Evolutionary conservation across 2,329 filamentous ascomycete genomes (phyloP), one percentile per base, ranked within the genome.

Genomic region (Lachnellula occidentalis): DNA sequence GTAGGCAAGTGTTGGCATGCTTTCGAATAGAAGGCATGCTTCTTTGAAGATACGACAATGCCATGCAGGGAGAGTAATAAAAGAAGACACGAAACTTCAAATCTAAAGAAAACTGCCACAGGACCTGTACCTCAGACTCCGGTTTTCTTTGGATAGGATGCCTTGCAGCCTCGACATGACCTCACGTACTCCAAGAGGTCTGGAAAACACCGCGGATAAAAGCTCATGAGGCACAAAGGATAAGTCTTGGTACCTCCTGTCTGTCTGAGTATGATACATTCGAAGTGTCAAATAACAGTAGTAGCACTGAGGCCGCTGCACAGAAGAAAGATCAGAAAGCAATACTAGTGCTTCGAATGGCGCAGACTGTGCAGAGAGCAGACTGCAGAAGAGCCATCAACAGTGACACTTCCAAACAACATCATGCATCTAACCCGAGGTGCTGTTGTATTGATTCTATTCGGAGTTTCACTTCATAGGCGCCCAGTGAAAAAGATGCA

Each of bases 391-490:
- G 41, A 19, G 41, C 41, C 12, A 7, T 21, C 41, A 12, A 43
- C 11, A 21, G 1, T 19, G 37, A 17, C 15, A 41, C 37, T 15
- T 19, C 15, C 4, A 41, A 7, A 15, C 14, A 17, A 31, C 19
- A 31, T 14, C 11, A 34, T 46, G 21, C 8, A 24, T n/a, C 43
- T 24, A 46, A 11, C 9, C 27, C 14, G 21, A 21, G 6, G 11
- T 46, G 41, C 6, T 43, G 21, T 46, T 14, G 43, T 52, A 17
- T 52, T 50, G 41, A 48, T 31, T 53, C 56, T 61, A 56, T 56
- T 56, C 55, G 39, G 19, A 53, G 59, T 55, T 61, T 59, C 57
- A 56, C 56, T 61, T 59, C 57, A 56, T 55, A 57, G 48, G 24
- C 55, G 55, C 58, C 55, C 48, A 47, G 51, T 45, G 41, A 24